These are phyloP conservation scores for Penicillium janthinellum DNA, from an alignment of 2,329 filamentous ascomycete species.

Conservation along the genomic window DNA sequence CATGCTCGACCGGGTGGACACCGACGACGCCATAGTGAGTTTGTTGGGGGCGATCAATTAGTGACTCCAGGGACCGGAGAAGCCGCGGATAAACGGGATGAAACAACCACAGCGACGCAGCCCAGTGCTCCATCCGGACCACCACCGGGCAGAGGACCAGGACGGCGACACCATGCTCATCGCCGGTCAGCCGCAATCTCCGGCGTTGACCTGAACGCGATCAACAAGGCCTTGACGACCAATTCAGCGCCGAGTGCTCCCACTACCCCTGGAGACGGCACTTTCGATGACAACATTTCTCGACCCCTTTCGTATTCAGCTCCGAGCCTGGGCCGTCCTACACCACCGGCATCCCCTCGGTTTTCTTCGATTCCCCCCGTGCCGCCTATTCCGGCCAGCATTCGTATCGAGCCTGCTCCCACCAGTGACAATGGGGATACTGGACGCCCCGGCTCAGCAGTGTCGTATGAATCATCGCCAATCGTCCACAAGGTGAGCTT, in stretches of 20 bases:
- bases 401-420: slow-evolving; percentile 17
- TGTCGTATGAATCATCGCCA: slow-evolving; percentile 82
- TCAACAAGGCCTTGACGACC: slow-evolving; percentile 48
- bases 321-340: slow-evolving; percentile 30
- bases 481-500: slow-evolving; percentile 68
- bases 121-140: slow-evolving; percentile 39
- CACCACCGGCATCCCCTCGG: slow-evolving; percentile 39
- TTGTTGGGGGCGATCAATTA: slow-evolving; percentile 68
- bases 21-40: slow-evolving; percentile 79
- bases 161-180: slow-evolving; percentile 73
- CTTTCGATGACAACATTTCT: slow-evolving; percentile 34
- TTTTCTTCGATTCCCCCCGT: slow-evolving; percentile 21
- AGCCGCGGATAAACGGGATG: slow-evolving; percentile 37
- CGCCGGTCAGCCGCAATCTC: slow-evolving; percentile 81
- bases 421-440: slow-evolving; percentile 52
- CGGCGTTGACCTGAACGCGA: slow-evolving; percentile 71
- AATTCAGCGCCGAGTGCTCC: slow-evolving; percentile 60
- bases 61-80: slow-evolving; percentile 65
- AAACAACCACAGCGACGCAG: slow-evolving; percentile 24
- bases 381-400: slow-evolving; percentile 18
- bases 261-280: slow-evolving; percentile 48
- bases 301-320: slow-evolving; percentile 40
- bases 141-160: slow-evolving; percentile 49
- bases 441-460: slow-evolving; percentile 76
- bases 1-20: slow-evolving; percentile 64